These are phyloP conservation scores for Pythium dissimile DNA, from an alignment of 352 stramenopile species.

Conservation along the genomic window DNA sequence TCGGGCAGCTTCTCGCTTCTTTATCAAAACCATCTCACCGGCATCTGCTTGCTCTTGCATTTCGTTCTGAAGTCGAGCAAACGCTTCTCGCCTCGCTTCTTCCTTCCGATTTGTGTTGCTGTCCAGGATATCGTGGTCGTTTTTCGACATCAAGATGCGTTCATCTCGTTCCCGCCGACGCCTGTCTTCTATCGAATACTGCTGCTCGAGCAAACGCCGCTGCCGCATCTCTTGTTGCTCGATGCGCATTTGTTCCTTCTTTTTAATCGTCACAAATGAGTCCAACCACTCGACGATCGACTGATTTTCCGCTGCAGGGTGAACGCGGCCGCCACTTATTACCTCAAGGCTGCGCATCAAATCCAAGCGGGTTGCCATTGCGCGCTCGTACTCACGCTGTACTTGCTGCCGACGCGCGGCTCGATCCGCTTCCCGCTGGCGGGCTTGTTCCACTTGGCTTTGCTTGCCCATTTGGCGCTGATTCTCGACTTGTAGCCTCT, in stretches of 20 bases:
- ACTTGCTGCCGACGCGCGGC: slow-evolving; percentile 10
- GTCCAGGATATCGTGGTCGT: slow-evolving; percentile 37
- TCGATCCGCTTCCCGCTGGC: background rate
- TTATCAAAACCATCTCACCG: background rate
- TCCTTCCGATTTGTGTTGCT: slow-evolving; percentile 17
- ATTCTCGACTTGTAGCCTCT: slow-evolving; percentile 6
- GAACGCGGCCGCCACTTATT: slow-evolving; percentile 34
- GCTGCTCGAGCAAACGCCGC: slow-evolving; percentile 36
- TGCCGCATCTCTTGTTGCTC: slow-evolving; percentile 36
- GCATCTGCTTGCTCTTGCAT: slow-evolving; percentile 19
- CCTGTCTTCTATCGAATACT: slow-evolving; percentile 40
- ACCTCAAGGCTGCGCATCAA: slow-evolving; percentile 33
- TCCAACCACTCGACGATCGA: slow-evolving; percentile 47
- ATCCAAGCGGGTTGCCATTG: slow-evolving; percentile 33
- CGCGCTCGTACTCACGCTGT: slow-evolving; percentile 11
- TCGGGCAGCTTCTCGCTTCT: slow-evolving; percentile 22
- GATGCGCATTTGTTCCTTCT: slow-evolving; percentile 30
- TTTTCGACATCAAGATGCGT: slow-evolving; percentile 29
- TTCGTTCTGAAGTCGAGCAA: slow-evolving; percentile 28
- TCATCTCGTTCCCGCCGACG: slow-evolving; percentile 40
- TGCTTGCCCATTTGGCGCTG: background rate
- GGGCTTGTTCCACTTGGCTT: background rate
- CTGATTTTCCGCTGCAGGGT: slow-evolving; percentile 36
- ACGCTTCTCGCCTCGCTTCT: slow-evolving; percentile 21
- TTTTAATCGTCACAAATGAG: slow-evolving; percentile 56